Percentiles rank a stretch among this genome's conserved stretches.
phyloP scores from a whole-genome alignment of 1,139 yeast species.

The Diutina ranongensis region DNA sequence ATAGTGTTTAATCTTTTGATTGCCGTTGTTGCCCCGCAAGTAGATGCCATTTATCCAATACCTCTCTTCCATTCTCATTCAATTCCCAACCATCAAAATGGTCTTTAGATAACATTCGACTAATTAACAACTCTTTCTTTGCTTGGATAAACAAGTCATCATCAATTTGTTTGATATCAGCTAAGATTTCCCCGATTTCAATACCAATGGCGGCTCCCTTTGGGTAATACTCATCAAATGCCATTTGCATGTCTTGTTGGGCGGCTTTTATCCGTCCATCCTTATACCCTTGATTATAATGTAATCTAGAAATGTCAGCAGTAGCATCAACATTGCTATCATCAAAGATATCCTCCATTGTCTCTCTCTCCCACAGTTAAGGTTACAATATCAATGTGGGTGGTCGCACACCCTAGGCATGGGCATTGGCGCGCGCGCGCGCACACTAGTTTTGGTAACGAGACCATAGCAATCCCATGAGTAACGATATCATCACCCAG shows the following conservation, averaged over 20 bases:
- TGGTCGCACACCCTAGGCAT: too few relatives aligned
- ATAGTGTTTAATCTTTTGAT: background rate
- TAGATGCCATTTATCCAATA: slow-evolving; percentile 3
- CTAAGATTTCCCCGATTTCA: slow-evolving; percentile 56
- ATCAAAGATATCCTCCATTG: background rate
- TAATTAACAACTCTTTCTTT: slow-evolving; percentile 37
- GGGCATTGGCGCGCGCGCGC: too few relatives aligned
- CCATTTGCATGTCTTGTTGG: slow-evolving; percentile 60
- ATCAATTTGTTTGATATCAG: slow-evolving; percentile 17
- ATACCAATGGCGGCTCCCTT: slow-evolving; percentile 63
- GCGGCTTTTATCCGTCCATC: slow-evolving; percentile 71
- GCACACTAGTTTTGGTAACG: background rate
- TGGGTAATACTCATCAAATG: slow-evolving; percentile 75
- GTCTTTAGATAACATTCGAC: slow-evolving; percentile 33
- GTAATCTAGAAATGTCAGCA: slow-evolving; percentile 43
- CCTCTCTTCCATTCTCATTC: background rate
- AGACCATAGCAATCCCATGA: slow-evolving; percentile 17
- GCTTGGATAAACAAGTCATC: slow-evolving; percentile 23
- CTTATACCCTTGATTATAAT: slow-evolving; percentile 70
- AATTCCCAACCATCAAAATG: slow-evolving; percentile 42
- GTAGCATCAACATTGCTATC: slow-evolving; percentile 19
- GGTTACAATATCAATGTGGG: too few relatives aligned
- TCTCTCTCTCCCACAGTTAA: background rate
- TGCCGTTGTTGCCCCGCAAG: background rate
- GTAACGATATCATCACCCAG: slow-evolving; percentile 49